Evolutionary conservation across 345 rosid species (phyloP).

Genomic region (Lepidium africanum): DNA sequence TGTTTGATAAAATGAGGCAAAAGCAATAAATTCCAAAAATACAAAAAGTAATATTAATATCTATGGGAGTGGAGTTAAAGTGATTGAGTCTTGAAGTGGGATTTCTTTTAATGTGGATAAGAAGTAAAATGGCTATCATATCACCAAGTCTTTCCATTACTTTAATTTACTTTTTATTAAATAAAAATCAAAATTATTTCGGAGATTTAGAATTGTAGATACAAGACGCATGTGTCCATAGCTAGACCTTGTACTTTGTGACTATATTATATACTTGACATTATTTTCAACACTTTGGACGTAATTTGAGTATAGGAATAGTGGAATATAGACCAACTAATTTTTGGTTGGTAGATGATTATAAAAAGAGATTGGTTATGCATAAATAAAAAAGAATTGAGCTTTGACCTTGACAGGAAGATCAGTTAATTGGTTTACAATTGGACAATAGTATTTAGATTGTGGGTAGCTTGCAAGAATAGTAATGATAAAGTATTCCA

Average conservation of each 20-base stretch:
- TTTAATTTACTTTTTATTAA: not conserved
- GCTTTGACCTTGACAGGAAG: slow-evolving; percentile 4
- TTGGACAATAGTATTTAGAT: not conserved
- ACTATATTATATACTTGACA: not conserved
- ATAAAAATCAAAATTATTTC: not conserved
- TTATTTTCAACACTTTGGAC: not conserved
- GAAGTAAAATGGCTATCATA: slow-evolving; percentile 26
- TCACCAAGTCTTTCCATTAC: slow-evolving; percentile 29
- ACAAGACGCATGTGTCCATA: slow-evolving; percentile 1
- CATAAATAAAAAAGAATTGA: not conserved
- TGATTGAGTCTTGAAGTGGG: slow-evolving; percentile 66
- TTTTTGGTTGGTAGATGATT: not conserved
- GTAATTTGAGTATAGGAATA: not conserved
- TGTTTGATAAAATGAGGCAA: slow-evolving; percentile 22
- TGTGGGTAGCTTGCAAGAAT: slow-evolving; percentile 20
- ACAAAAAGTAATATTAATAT: not conserved
- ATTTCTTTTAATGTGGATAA: slow-evolving; percentile 44
- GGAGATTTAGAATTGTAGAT: too few species aligned
- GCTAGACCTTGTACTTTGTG: not conserved
- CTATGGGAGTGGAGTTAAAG: slow-evolving; percentile 21
- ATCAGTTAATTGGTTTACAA: not conserved
- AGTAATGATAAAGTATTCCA: not conserved
- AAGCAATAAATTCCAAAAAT: not conserved
- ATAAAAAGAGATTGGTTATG: not conserved
- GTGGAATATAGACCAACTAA: not conserved